These are phyloP conservation scores for Wickerhamiella dianesei DNA, from an alignment of 805 yeast species.

Conservation along the genomic window DNA sequence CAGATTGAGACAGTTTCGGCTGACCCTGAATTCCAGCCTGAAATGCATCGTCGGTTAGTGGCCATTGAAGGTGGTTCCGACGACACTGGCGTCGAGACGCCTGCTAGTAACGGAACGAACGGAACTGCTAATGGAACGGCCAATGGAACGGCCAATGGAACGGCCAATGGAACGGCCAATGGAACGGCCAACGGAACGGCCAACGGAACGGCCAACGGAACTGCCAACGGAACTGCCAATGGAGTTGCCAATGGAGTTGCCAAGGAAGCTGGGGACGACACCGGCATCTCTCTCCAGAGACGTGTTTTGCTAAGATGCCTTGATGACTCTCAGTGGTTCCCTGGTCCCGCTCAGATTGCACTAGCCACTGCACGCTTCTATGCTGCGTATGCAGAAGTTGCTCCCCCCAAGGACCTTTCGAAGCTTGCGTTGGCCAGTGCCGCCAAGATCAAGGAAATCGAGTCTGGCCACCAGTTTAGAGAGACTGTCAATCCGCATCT, in stretches of 20 bases:
- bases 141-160: background rate
- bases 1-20: constrained; percentile 7
- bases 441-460: background rate
- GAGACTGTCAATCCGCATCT: background rate
- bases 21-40: constrained; percentile 9
- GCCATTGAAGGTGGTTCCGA: constrained; percentile 7
- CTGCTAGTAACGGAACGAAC: background rate
- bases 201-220: background rate
- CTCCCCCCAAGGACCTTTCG: background rate
- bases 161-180: constrained; percentile 12
- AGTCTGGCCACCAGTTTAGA: background rate
- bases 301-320: background rate
- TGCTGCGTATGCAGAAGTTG: background rate
- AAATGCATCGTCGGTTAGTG: constrained; percentile 7
- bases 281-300: background rate
- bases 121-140: background rate
- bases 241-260: background rate
- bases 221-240: constrained; percentile 13
- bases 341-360: constrained; percentile 10
- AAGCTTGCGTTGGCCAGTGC: background rate
- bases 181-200: background rate
- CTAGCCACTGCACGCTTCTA: constrained; percentile 4
- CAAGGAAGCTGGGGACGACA: constrained; percentile 9
- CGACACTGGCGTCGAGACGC: background rate
- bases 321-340: constrained; percentile 6